phyloP scores from a whole-genome alignment of 495 filamentous ascomycete species.

The Trichoderma gamsii region DNA sequence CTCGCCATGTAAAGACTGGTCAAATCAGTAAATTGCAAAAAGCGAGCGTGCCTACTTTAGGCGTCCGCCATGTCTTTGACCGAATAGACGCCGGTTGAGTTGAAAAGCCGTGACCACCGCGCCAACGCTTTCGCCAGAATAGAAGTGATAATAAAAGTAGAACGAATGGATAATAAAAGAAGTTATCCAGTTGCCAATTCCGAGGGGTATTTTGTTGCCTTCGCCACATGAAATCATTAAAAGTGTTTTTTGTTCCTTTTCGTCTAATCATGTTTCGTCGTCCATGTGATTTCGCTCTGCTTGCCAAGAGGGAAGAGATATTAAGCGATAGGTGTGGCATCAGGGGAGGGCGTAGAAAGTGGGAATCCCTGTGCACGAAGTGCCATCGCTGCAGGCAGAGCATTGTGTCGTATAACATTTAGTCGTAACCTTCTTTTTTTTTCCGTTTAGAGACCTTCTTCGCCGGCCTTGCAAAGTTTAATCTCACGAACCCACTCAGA shows the following conservation, averaged over 20 bases:
- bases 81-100: neutral
- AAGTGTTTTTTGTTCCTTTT: constrained; percentile 3
- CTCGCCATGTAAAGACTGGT: neutral
- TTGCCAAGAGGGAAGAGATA: neutral
- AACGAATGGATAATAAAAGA: neutral
- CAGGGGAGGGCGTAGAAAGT: neutral
- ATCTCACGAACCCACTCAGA: constrained; percentile 98
- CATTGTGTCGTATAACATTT: constrained; percentile 1
- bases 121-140: neutral
- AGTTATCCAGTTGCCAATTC: constrained; percentile 1
- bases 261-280: constrained; percentile 2
- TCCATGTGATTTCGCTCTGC: neutral
- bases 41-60: neutral
- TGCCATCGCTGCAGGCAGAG: constrained; percentile 5
- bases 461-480: constrained; percentile 88
- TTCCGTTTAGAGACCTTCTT: constrained; percentile 63
- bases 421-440: neutral
- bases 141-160: neutral
- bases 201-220: constrained; percentile 12
- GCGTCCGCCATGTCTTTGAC: neutral
- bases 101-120: neutral
- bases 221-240: constrained; percentile 12
- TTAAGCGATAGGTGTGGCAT: neutral
- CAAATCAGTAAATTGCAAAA: constrained; percentile 4
- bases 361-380: neutral